phyloP scores from a whole-genome alignment of 2,329 filamentous ascomycete genomes.

The Penicillium sp. region DNA sequence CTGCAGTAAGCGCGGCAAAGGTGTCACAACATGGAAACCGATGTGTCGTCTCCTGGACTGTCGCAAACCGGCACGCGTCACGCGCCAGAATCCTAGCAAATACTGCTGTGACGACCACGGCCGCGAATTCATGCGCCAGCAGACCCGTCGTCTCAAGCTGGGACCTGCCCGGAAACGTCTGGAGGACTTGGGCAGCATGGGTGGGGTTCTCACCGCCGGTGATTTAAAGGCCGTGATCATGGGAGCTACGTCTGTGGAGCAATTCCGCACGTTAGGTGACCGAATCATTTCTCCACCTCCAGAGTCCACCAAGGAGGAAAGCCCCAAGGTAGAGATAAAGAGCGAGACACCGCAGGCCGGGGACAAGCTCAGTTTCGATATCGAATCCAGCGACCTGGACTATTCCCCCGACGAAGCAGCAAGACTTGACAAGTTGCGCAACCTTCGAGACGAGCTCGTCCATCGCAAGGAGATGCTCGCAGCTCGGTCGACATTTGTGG shows the following conservation, averaged over 20 bases:
- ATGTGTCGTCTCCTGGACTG: conserved; percentile 50
- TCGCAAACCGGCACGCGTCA: conserved; percentile 46
- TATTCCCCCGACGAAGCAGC: conserved; percentile 41
- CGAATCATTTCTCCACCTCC: conserved; percentile 36
- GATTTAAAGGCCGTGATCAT: conserved; percentile 44
- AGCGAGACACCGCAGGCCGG: conserved; percentile 13
- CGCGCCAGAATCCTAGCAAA: conserved; percentile 43
- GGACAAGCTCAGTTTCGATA: conserved; percentile 32
- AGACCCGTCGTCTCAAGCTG: conserved; percentile 31
- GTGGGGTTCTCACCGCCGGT: conserved; percentile 41
- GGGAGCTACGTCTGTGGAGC: conserved; percentile 37
- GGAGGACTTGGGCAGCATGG: conserved; percentile 42
- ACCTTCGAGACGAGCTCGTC: conserved; percentile 33
- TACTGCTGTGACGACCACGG: conserved; percentile 52
- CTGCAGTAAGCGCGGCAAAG: conserved; percentile 41
- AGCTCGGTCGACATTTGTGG: conserved; percentile 44
- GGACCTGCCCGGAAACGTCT: conserved; percentile 22
- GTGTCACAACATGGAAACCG: conserved; percentile 51
- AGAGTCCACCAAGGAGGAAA: conserved; percentile 20
- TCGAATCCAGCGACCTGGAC: conserved; percentile 27
- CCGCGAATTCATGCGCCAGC: conserved; percentile 44
- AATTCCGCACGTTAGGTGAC: conserved; percentile 44
- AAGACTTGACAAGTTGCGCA: conserved; percentile 39
- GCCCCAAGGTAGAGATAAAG: conserved; percentile 9
- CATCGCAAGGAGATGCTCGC: conserved; percentile 42